phyloP scores from a whole-genome alignment of 2,329 filamentous ascomycete genomes.

The Leptographium wingfieldii region DNA sequence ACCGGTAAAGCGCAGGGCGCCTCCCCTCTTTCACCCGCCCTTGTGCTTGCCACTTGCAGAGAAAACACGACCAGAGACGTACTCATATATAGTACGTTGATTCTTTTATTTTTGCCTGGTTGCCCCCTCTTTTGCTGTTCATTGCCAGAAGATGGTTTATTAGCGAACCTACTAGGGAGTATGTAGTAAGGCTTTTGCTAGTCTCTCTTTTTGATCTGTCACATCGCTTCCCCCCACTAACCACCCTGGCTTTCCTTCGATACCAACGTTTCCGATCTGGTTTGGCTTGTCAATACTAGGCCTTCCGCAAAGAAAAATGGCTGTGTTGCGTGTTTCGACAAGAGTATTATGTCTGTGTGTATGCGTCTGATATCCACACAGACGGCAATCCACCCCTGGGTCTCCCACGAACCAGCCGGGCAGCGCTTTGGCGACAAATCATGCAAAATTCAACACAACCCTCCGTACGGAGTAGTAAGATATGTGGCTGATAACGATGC shows the following conservation, averaged over 20 bases:
- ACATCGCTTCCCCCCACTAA: background rate
- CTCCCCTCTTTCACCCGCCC: no score
- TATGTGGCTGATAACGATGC: conserved; percentile 14
- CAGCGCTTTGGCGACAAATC: conserved; percentile 21
- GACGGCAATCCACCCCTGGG: conserved; percentile 17
- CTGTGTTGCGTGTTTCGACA: background rate
- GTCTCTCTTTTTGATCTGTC: background rate
- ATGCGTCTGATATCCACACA: background rate
- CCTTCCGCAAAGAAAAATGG: background rate
- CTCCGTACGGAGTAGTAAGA: background rate
- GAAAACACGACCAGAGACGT: no score
- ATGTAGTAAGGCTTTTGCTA: no score
- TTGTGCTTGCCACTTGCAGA: no score
- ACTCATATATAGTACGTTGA: no score
- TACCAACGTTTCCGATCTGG: background rate
- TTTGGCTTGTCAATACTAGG: background rate
- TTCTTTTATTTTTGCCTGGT: background rate
- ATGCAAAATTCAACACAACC: conserved; percentile 18
- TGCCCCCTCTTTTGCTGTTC: background rate
- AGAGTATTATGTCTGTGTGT: background rate
- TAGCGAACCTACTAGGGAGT: background rate
- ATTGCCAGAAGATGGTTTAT: background rate
- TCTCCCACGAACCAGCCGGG: conserved; percentile 20
- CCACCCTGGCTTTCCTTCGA: background rate
- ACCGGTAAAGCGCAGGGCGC: no score